Percentiles rank a stretch among this genome's conserved stretches.
Evolutionary conservation across 768 basidiomycete genomes (phyloP).

Genomic region (Auricularia heimuer): DNA sequence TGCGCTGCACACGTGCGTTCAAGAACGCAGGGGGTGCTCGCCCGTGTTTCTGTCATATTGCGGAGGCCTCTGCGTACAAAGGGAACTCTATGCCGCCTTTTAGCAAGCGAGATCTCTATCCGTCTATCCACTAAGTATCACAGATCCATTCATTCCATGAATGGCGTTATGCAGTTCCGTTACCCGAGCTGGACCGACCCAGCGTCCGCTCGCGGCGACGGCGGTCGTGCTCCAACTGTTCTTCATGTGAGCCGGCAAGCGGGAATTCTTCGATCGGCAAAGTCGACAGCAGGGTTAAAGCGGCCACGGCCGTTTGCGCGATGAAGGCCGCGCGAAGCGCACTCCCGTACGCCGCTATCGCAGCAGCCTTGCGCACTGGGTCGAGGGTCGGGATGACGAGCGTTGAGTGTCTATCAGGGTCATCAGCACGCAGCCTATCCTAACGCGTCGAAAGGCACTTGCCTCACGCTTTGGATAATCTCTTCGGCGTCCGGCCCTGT

Average conservation of each 20-base stretch:
- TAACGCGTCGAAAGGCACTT: slow-evolving; percentile 10
- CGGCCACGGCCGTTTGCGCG: slow-evolving; percentile 57
- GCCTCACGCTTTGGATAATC: slow-evolving; percentile 69
- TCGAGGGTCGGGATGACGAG: slow-evolving; percentile 59
- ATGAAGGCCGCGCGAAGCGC: slow-evolving; percentile 78
- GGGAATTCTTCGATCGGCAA: slow-evolving; percentile 69
- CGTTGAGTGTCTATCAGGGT: slow-evolving; percentile 32
- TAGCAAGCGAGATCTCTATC: background rate
- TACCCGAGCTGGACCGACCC: background rate
- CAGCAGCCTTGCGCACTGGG: slow-evolving; percentile 44
- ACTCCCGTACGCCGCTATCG: slow-evolving; percentile 67
- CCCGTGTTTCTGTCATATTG: too few relatives aligned
- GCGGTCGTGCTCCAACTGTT: slow-evolving; percentile 49
- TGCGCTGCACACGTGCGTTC: too few relatives aligned
- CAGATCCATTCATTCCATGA: background rate
- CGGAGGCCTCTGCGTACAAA: background rate
- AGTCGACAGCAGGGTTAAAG: slow-evolving; percentile 57
- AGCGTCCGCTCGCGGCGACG: slow-evolving; percentile 11
- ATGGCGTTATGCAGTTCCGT: background rate
- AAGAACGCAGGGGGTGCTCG: too few relatives aligned
- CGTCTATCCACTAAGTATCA: background rate
- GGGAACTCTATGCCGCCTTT: background rate
- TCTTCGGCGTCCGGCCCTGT: slow-evolving; percentile 62
- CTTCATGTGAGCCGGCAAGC: slow-evolving; percentile 53
- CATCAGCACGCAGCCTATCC: background rate